Conservation (phyloP, 1,139 yeast species). For the Yamadazyma aaseri region DNA sequence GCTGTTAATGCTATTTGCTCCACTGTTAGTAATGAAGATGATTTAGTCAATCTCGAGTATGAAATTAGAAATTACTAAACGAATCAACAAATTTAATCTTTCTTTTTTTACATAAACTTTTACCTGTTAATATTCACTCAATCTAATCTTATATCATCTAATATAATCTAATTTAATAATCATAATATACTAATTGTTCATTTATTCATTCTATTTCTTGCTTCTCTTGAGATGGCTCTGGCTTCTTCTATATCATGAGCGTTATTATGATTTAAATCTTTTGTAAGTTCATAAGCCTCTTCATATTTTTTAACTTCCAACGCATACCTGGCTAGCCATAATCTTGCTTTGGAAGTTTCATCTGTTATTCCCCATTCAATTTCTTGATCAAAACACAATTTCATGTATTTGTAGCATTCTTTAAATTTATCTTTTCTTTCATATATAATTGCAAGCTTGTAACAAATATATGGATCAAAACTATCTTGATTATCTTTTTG, state of each 20-base stretch:
- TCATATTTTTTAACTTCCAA: conserved; percentile 56
- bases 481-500: conserved; percentile 12
- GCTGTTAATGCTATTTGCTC: conserved; percentile 20
- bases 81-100: too few species aligned
- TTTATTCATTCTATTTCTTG: conserved; percentile 43
- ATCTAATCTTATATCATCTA: conserved; percentile 1
- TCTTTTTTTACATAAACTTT: not conserved
- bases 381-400: conserved; percentile 68
- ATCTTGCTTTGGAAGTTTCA: conserved; percentile 76
- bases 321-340: conserved; percentile 84
- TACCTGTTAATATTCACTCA: not conserved
- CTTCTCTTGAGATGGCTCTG: conserved; percentile 75
- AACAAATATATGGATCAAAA: conserved; percentile 54
- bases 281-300: conserved; percentile 72
- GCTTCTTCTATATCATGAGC: conserved; percentile 91
- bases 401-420: conserved; percentile 68
- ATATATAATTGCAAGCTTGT: conserved; percentile 66
- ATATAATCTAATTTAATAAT: conserved; percentile 1
- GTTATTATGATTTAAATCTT: conserved; percentile 71
- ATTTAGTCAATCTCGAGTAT: conserved; percentile 6
- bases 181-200: conserved; percentile 5
- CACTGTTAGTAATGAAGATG: conserved; percentile 3
- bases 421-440: conserved; percentile 53
- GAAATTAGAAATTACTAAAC: conserved; percentile 9
- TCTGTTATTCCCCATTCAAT: conserved; percentile 66